phyloP scores from a whole-genome alignment of 352 stramenopile genomes.

The Pythium folliculosum region DNA sequence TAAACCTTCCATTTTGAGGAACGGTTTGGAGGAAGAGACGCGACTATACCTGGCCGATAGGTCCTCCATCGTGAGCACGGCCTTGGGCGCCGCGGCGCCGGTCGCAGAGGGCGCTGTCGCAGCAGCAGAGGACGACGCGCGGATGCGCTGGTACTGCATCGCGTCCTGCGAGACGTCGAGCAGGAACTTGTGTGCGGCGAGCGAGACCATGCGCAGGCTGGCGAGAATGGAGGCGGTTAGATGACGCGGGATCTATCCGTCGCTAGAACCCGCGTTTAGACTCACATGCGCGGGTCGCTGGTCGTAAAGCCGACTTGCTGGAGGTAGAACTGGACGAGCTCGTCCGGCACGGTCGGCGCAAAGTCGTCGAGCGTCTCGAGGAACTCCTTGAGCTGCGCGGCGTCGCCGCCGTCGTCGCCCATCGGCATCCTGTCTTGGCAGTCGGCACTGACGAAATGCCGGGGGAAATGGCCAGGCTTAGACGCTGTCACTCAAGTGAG shows the following conservation, averaged over 20 bases:
- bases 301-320: conserved; percentile 68
- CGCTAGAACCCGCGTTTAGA: conserved; percentile 2
- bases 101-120: conserved; percentile 15
- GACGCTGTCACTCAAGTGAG: not conserved
- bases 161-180: conserved; percentile 77
- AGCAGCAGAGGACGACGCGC: conserved; percentile 33
- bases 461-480: not conserved
- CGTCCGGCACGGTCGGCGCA: conserved; percentile 68
- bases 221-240: not conserved
- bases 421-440: not conserved
- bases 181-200: conserved; percentile 81
- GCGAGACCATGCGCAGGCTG: conserved; percentile 65
- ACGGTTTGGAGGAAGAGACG: not conserved
- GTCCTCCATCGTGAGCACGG: conserved; percentile 78
- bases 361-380: conserved; percentile 63
- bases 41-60: conserved; percentile 47
- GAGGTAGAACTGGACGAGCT: conserved; percentile 78
- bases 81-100: conserved; percentile 20
- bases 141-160: conserved; percentile 80
- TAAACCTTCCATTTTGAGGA: not conserved
- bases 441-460: too few relatives aligned
- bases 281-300: conserved; percentile 71
- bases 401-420: conserved; percentile 16
- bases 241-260: not conserved
- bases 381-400: conserved; percentile 64